Conservation (phyloP, 257 asterid genomes). For the Mitragyna speciosa region DNA sequence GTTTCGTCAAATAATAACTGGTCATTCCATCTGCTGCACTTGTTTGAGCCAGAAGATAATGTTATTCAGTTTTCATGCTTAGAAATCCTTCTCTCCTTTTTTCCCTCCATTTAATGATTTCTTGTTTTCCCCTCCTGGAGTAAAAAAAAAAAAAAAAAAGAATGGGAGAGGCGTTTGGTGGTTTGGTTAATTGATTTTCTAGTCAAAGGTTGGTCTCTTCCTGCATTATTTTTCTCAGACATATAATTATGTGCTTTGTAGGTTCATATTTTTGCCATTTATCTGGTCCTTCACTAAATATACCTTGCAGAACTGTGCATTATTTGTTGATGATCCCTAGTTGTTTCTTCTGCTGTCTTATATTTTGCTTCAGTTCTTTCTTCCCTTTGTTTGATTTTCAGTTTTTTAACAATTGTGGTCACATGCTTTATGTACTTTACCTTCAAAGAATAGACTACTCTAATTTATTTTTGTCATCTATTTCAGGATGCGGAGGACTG, state of each 20-base stretch:
- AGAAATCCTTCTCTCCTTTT: background rate
- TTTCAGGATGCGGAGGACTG: slow-evolving; percentile 25
- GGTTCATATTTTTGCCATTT: background rate
- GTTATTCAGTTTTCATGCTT: background rate
- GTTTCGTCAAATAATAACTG: background rate
- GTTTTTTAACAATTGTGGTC: background rate
- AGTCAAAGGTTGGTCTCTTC: background rate
- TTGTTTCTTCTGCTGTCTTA: background rate
- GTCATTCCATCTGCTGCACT: background rate
- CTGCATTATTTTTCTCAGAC: background rate
- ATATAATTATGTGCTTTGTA: background rate
- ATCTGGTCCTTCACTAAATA: background rate
- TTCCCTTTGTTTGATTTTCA: background rate
- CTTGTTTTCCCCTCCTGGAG: background rate
- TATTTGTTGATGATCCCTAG: background rate
- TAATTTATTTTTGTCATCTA: background rate
- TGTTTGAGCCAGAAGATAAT: background rate
- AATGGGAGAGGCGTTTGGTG: background rate
- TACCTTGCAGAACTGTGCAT: background rate
- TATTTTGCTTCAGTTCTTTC: background rate
- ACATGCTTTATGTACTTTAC: background rate
- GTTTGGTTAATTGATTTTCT: background rate
- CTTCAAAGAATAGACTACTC: background rate
- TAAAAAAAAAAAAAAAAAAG: no score
- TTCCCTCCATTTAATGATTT: background rate